Evolutionary conservation across 2,329 filamentous ascomycete genomes (phyloP), one percentile per base, ranked within the genome.

Genomic region (Chrysosphaeria jannelii): DNA sequence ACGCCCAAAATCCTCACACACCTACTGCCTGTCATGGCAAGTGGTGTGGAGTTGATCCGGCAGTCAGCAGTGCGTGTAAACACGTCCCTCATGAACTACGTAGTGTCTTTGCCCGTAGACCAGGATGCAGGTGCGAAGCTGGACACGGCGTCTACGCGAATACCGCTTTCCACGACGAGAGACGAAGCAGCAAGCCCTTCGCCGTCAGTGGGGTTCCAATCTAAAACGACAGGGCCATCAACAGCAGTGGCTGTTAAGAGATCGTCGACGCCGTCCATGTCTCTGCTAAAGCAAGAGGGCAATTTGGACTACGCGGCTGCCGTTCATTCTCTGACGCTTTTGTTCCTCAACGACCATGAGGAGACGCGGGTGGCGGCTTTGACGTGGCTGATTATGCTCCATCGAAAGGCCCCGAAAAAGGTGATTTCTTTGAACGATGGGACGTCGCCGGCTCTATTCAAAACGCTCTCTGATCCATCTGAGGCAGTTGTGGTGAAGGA

Each of bases 331-430:
- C 55, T 97, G 19, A 97, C 81, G 0, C 47, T 93, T 6, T 63
- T 93, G 25, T 93, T 97, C 36, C 50, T 97, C 24, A 91, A 97
- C 37, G 81, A 97, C 35, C 76, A 93, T 38, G 88, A 97, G 47
- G 78, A 75, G 14, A 97, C 85, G 3, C 64, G 85, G 29, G 79
- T 93, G 14, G 81, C 79, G 18, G 79, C 85, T 10, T 51, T 97
- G 29, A 81, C 74, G 5, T 97, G 85, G 85, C 56, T 97, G 27
- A 85, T 93, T 28, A 93, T 93, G 81, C 54, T 97, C 19, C 85
- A 97, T 41, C 64, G 75, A 31, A 93, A 91, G 48, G 81, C 85
- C 3, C 85, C 85, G 1, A 61, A 70, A 25, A 91, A 90, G 40
- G 74, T 90, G 9, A 56, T 93, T 19, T 79, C 81, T 6, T 90